Base-by-base conservation (phyloP, 768 basidiomycete genomes). In the Trametes coccinea region DNA sequence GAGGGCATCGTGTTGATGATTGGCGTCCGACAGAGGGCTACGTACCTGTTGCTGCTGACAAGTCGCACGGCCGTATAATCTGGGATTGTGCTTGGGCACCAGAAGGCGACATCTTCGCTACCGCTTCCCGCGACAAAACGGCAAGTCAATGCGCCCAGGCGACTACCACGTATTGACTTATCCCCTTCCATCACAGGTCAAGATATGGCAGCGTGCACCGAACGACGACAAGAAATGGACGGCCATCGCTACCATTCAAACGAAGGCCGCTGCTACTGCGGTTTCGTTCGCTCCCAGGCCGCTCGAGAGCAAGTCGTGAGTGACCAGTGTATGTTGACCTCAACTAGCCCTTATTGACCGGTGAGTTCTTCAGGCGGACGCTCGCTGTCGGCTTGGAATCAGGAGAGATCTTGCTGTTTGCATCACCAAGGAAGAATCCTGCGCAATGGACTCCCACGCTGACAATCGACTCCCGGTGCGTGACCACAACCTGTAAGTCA, bases 61-160 rank as follows among this genome's bases (percentile, higher is more conserved):
- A 92, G 75, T 87, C 92, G 0, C 97, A 98, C 73, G 83, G 84
- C 1, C 84, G 97, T 41, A 97, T 99, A 69, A 90, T 99, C 39
- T 95, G 97, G 94, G 97, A 98, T 72, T 92, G 91, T 69, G 84
- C 87, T 13, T 99, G 95, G 94, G 81, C 90, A 1, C 69, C 76
- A 1, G 88, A 92, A 66, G 86, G 87, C 6, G 82, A 87, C 66
- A 69, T 89, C 14, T 99, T 99, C 69, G 95, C 87, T 10, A 98
- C 97, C 2, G 95, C 92, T 1, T 95, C 95, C 2, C 84, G 97
- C 45, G 97, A 99, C 75, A 98, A 96, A 77, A 93, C 92, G 13
- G 95, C 93, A 66, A 57, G 83, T 17, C 14, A n/a, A 14, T 43
- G 41, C 22, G 22, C 22, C 41, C 13, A 14, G 9, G 1, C 10